These are phyloP conservation scores for Nevesoporus exiguus DNA, from an alignment of 768 basidiomycete species.

Conservation along the genomic window DNA sequence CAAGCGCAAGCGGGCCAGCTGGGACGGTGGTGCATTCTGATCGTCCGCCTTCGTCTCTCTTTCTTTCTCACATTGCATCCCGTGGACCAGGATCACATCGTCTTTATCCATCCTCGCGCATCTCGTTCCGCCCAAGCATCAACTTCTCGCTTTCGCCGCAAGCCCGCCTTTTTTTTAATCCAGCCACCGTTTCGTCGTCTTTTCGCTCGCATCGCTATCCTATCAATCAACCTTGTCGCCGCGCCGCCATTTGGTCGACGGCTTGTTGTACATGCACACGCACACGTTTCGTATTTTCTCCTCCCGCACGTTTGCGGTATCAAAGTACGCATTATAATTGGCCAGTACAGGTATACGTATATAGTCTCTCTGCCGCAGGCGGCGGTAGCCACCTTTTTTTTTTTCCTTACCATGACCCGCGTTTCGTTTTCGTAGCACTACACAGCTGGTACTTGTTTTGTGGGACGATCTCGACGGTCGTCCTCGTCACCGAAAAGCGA, in stretches of 20 bases:
- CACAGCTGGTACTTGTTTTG: conserved; percentile 12
- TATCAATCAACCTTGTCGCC: neutral
- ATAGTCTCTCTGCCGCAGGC: conserved; percentile 30
- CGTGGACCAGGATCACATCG: conserved; percentile 5
- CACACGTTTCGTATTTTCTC: neutral
- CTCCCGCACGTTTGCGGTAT: conserved; percentile 16
- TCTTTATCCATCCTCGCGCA: conserved; percentile 14
- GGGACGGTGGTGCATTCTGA: conserved; percentile 45
- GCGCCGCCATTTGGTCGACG: neutral
- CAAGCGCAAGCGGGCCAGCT: conserved; percentile 56
- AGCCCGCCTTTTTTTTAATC: neutral
- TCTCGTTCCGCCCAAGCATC: neutral
- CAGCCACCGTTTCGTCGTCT: conserved; percentile 4
- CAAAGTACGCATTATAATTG: conserved; percentile 29
- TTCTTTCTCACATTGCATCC: neutral
- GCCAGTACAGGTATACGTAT: conserved; percentile 20
- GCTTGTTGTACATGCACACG: conserved; percentile 11
- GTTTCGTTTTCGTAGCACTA: conserved; percentile 14
- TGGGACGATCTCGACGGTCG: conserved; percentile 18
- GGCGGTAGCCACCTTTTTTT: neutral
- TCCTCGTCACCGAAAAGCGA: conserved; percentile 1
- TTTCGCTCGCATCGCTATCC: conserved; percentile 22
- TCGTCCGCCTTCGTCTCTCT: neutral
- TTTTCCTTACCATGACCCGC: conserved; percentile 11
- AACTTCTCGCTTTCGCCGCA: conserved; percentile 11